Evolutionary conservation across 1,284 basidiomycete genomes (phyloP), one percentile per base, ranked within the genome.

Genomic region (Ustilago loliicola): DNA sequence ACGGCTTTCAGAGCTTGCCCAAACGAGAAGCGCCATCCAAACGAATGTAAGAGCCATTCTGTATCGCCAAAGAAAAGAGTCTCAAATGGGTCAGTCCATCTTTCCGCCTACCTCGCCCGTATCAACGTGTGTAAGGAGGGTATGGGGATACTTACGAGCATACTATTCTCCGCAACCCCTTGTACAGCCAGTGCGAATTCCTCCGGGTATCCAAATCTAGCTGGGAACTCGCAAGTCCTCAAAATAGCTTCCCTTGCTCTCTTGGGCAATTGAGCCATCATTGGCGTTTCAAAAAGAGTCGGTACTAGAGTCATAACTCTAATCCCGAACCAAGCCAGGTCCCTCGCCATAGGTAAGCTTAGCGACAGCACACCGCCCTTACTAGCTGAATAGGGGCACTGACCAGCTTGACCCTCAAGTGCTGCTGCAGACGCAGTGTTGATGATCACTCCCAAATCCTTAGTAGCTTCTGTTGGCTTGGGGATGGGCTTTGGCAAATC

Each of bases 381-480:
- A 52, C 67, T 73, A 2, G 81, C 80, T 0, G 80, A 82, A 58
- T 87, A 87, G 23, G 83, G 75, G n/a, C 79, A 81, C 61, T 86
- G 83, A 5, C 86, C 85, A n/a, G 77, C 74, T 58, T 87, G 87
- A 7, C 87, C 87, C 32, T 87, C 87, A 21, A 85, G 76, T 0
- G 81, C 85, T 29, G 84, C 82, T 2, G 86, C 85, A 1, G 79
- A 82, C 29, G 81, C 80, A 10, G 83, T 85, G 51, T 86, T 70
- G 63, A 87, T 81, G 64, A 87, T 86, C n/a, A 87, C 83, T 8
- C 87, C 87, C 1, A 73, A 56, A 53, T 87, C 87, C 2, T 62
- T 45, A 8, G 77, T 79, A 2, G 57, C n/a, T 27, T 66, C 68
- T 34, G 66, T 56, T 10, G 82, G 62, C 40, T 74, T 69, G 21